These are phyloP conservation scores for Grigorovia transvaalensis DNA, from an alignment of 805 yeast genomes.

Conservation along the genomic window DNA sequence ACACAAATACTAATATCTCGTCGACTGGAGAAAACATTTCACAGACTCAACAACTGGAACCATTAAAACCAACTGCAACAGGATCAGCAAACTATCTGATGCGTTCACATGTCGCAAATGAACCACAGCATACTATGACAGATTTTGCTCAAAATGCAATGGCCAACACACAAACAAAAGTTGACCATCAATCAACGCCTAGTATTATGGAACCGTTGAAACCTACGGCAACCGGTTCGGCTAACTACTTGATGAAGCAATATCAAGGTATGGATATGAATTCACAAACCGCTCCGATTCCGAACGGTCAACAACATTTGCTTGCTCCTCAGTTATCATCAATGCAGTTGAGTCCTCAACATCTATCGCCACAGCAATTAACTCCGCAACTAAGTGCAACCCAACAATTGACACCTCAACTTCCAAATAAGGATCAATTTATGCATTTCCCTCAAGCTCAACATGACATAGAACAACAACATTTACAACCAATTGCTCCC, in stretches of 20 bases:
- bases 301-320: background rate
- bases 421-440: conserved; percentile 8
- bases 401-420: conserved; percentile 7
- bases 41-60: conserved; percentile 6
- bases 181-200: background rate
- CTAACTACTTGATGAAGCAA: conserved; percentile 24
- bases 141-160: background rate
- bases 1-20: background rate
- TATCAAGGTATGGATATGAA: conserved; percentile 9
- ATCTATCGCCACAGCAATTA: background rate
- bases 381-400: background rate
- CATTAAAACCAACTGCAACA: conserved; percentile 31
- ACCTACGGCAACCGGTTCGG: conserved; percentile 29
- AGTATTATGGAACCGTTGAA: conserved; percentile 18
- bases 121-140: background rate
- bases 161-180: background rate
- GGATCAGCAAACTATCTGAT: conserved; percentile 32
- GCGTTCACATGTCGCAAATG: conserved; percentile 13
- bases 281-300: background rate
- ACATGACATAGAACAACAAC: conserved; percentile 7
- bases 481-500: background rate
- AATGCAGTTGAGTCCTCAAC: background rate
- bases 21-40: background rate
- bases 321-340: background rate
- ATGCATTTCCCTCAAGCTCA: conserved; percentile 6